phyloP scores from a whole-genome alignment of 108 stramenopile species.

The Craspedostauros australis region DNA sequence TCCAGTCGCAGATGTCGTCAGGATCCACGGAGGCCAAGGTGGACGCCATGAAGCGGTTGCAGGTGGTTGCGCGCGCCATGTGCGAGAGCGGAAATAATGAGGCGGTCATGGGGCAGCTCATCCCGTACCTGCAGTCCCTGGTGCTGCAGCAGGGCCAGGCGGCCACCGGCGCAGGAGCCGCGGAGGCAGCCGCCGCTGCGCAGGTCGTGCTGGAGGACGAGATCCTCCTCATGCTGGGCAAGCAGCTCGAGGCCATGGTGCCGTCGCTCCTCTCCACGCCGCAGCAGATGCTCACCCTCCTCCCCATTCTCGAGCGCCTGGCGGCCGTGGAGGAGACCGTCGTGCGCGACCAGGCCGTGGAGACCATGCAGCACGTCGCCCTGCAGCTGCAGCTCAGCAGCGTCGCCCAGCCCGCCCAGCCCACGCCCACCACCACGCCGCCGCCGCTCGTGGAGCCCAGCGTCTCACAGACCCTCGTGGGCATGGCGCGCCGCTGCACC shows the following conservation, averaged over 20 bases:
- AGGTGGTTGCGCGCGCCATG: constrained; percentile 74
- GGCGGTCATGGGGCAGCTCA: constrained; percentile 35
- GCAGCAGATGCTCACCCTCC: constrained; percentile 37
- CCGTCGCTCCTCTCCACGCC: constrained; percentile 49
- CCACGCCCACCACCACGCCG: not conserved
- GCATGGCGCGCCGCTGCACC: constrained; percentile 74
- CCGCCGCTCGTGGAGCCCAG: constrained; percentile 12
- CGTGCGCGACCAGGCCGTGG: constrained; percentile 87
- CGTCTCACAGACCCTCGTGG: constrained; percentile 26
- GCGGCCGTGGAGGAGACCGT: constrained; percentile 93
- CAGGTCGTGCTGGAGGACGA: constrained; percentile 64
- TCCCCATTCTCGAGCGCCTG: constrained; percentile 87
- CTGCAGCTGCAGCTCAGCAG: not conserved
- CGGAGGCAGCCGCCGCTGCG: not conserved
- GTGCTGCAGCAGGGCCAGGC: constrained; percentile 17
- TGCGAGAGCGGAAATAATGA: too few species aligned
- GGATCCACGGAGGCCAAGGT: constrained; percentile 70
- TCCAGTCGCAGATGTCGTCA: constrained; percentile 55
- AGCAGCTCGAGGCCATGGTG: constrained; percentile 67
- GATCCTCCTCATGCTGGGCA: constrained; percentile 63
- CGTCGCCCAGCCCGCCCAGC: not conserved
- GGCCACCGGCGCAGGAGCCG: not conserved
- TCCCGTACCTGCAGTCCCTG: constrained; percentile 64
- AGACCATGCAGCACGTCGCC: constrained; percentile 53
- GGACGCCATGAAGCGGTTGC: constrained; percentile 82